Evolutionary conservation across 805 yeast genomes (phyloP).

Genomic region (Metschnikowia bowlesiae): DNA sequence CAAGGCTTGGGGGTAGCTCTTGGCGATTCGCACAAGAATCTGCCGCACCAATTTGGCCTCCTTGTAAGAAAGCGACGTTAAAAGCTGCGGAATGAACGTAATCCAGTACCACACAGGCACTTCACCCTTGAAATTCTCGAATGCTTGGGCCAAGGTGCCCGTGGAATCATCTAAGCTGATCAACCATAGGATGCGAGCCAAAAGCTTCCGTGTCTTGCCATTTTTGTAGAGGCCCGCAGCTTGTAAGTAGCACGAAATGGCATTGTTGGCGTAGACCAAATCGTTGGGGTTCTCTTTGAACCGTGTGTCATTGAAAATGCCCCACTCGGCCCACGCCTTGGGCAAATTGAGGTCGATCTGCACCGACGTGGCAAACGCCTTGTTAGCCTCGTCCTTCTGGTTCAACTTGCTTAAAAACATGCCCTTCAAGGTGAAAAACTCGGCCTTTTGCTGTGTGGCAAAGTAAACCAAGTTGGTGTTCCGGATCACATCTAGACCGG

Average conservation of each 20-base stretch:
- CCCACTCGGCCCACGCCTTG: constrained; percentile 99
- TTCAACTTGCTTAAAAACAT: constrained; percentile 92
- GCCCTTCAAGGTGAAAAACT: constrained; percentile 94
- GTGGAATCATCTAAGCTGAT: constrained; percentile 83
- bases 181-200: constrained; percentile 91
- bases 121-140: constrained; percentile 90
- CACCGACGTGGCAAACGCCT: constrained; percentile 96
- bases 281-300: constrained; percentile 80
- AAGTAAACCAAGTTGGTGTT: constrained; percentile 94
- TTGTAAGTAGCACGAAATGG: constrained; percentile 91
- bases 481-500: constrained; percentile 94
- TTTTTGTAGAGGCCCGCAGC: constrained; percentile 96
- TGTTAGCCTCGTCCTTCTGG: constrained; percentile 92
- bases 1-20: constrained; percentile 94
- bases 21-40: constrained; percentile 86
- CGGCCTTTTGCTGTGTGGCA: constrained; percentile 97
- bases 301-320: constrained; percentile 84
- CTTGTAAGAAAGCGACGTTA: constrained; percentile 83
- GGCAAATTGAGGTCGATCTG: constrained; percentile 92
- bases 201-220: constrained; percentile 79
- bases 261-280: constrained; percentile 82
- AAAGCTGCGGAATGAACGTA: constrained; percentile 89
- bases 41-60: constrained; percentile 89
- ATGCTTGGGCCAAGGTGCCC: constrained; percentile 79
- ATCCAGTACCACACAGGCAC: constrained; percentile 99